Percentiles rank a stretch among this genome's conserved stretches.
Conservation (phyloP, 768 basidiomycete species). For the Auriscalpium vulgare region DNA sequence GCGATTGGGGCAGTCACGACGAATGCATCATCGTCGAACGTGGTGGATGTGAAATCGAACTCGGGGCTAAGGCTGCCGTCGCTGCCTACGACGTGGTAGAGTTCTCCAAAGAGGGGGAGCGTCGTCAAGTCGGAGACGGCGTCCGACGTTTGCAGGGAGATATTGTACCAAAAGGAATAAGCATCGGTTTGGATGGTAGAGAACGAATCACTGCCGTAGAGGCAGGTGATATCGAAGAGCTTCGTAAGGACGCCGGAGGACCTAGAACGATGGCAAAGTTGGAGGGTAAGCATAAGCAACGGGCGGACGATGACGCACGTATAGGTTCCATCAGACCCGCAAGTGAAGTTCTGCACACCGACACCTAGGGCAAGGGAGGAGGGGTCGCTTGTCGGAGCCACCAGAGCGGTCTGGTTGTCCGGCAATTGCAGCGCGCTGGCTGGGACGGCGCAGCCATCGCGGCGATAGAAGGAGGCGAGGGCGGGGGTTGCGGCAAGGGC, state of each 20-base stretch:
- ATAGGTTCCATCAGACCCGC: background rate
- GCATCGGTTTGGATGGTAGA: background rate
- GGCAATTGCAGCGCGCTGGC: background rate
- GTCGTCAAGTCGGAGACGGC: background rate
- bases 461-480: background rate
- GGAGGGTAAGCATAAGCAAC: background rate
- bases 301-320: background rate
- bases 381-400: background rate
- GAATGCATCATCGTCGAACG: background rate
- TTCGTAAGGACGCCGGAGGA: conserved; percentile 7
- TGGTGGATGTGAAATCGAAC: conserved; percentile 8
- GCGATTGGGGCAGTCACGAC: background rate
- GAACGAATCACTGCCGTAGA: background rate
- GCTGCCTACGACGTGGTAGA: background rate
- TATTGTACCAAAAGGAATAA: background rate
- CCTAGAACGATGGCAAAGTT: background rate
- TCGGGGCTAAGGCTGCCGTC: background rate
- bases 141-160: background rate
- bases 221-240: conserved; percentile 7
- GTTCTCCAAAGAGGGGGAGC: conserved; percentile 1
- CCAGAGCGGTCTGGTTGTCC: background rate
- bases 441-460: background rate
- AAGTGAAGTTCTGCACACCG: conserved; percentile 5
- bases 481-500: background rate
- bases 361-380: conserved; percentile 1